Evolutionary conservation across 2,329 filamentous ascomycete genomes (phyloP).

Genomic region (Ceratocystis cubensis): DNA sequence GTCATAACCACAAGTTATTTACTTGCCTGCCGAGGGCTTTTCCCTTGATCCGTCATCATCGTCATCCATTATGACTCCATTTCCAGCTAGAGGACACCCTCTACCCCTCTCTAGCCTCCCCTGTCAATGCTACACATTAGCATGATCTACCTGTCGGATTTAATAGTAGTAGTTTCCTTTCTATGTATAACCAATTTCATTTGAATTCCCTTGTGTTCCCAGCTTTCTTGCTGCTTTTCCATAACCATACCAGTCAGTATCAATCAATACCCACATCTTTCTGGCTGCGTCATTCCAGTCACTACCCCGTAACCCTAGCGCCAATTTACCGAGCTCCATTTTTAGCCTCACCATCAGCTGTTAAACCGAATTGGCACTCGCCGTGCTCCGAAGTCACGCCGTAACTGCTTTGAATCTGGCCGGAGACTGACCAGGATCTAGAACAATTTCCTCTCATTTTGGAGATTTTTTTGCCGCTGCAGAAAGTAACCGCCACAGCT

Average conservation of each 20-base stretch:
- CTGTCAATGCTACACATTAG: background rate
- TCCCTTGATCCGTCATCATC: background rate
- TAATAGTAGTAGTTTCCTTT: too few species aligned
- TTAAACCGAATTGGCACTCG: background rate
- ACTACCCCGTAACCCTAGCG: conserved; percentile 1
- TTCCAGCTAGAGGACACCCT: background rate
- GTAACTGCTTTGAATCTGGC: background rate
- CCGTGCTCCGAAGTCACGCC: background rate
- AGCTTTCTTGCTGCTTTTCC: background rate
- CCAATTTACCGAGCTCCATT: conserved; percentile 4
- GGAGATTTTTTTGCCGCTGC: background rate
- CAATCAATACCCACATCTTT: background rate
- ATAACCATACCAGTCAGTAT: background rate
- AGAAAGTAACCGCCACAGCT: background rate
- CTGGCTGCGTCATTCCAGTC: background rate
- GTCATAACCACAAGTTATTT: background rate
- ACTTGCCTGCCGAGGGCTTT: background rate
- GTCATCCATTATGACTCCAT: background rate
- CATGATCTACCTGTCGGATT: too few species aligned
- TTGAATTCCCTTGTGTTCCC: background rate
- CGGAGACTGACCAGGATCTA: background rate
- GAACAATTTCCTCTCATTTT: background rate
- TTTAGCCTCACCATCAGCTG: background rate
- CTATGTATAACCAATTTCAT: background rate
- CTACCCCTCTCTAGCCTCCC: background rate